Conservation (phyloP, 805 yeast species). For the Starmerella sirachaensis region DNA sequence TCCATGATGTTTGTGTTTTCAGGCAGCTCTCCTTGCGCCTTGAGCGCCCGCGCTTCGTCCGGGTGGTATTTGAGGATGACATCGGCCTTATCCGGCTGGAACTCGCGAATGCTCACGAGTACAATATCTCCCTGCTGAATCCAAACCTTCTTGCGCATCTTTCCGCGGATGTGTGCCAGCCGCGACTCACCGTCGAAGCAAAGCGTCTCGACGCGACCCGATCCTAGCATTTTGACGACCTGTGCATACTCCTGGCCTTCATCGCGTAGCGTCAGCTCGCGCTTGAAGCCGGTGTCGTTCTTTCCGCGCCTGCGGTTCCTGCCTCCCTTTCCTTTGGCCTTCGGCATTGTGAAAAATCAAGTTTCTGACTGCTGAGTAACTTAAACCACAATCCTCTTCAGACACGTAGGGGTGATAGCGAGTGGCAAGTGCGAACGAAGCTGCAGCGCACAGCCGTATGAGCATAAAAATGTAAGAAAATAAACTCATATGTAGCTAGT, state of each 20-base stretch:
- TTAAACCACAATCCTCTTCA: no score
- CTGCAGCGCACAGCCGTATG: no score
- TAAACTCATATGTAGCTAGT: no score
- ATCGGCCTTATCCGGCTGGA: constrained; percentile 97
- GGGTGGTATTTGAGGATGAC: constrained; percentile 93
- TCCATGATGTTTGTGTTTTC: constrained; percentile 95
- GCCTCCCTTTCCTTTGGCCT: constrained; percentile 61
- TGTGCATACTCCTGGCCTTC: constrained; percentile 99
- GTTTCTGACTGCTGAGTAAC: constrained; percentile 1
- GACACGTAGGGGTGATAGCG: no score
- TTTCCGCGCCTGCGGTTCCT: constrained; percentile 93
- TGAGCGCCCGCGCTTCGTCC: constrained; percentile 95
- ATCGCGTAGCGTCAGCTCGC: constrained; percentile 83
- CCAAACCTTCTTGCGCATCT: constrained; percentile 99
- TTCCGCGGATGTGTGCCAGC: constrained; percentile 97
- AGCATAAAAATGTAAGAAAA: no score
- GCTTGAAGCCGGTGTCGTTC: constrained; percentile 85
- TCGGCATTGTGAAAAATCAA: constrained; percentile 43
- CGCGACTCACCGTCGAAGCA: constrained; percentile 92
- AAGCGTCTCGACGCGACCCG: constrained; percentile 88
- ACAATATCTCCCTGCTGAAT: constrained; percentile 98
- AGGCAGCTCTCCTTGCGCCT: constrained; percentile 92
- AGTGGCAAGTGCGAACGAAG: no score
- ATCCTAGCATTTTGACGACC: constrained; percentile 95
- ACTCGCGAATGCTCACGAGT: constrained; percentile 89